Base-by-base conservation (phyloP, 495 filamentous ascomycete genomes). In the Durotheca rogersii region DNA sequence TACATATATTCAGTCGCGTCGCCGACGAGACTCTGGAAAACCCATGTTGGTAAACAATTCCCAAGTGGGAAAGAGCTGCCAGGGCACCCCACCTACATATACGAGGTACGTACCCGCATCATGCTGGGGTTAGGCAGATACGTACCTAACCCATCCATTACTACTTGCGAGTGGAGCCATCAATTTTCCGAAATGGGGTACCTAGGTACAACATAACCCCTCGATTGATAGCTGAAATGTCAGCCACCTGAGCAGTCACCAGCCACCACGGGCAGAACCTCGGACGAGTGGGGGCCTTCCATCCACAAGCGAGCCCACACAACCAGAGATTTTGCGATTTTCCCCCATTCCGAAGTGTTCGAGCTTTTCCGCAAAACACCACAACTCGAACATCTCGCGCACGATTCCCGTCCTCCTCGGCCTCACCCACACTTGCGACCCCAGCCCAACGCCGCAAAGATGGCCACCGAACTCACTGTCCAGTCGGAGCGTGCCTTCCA, bases 401-500 rank as follows among this genome's bases (percentile, higher is more conserved):
- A 47, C 56, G 25, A 37, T 20, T n/a, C 39, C 42, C 39, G 56
- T 39, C 25, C 51, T 44, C 39, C 31, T 50, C 45, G 40, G 58
- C 27, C 42, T 33, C 43, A 52, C 61, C 53, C 36, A 67, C 62
- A 51, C 64, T 71, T 68, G 61, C 58, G 64, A 61, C 53, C 25
- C 50, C 68, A 53, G 61, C 62, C 68, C 71, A 47, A 56, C 51
- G 77, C 81, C 85, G 82, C 80, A 85, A 87, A 76, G 77, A 96
- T 95, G 90, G 90, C 90, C 70, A 96, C 90, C 80, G 90, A 95
- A 83, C 82, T 96, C 76, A 95, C 86, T 72, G 90, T 96, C 73
- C 90, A 95, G 83, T 90, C 88, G 69, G 90, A 96, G 85, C 89
- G 90, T 76, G 90, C 90, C 79, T 96, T 85, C 86, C 90, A 95